Percentiles rank a stretch among this genome's conserved stretches.
Evolutionary conservation across 2,329 filamentous ascomycete species (phyloP).

Genomic region (Cladophialophora bantiana): DNA sequence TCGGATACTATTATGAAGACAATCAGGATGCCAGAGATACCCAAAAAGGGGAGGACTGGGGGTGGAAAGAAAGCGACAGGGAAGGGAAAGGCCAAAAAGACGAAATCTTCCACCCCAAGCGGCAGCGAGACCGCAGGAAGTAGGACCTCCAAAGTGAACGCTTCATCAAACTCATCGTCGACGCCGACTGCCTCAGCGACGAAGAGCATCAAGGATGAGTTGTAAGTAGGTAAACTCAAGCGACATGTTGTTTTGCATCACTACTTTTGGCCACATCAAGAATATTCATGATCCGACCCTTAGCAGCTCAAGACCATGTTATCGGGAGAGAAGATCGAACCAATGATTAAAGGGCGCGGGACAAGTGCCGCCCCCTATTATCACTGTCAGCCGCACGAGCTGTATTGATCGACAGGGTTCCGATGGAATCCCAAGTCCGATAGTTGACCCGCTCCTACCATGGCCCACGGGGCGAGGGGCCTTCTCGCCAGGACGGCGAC

Average conservation of each 20-base stretch:
- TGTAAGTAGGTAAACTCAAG: slow-evolving; percentile 15
- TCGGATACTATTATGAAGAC: slow-evolving; percentile 75
- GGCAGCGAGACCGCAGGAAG: slow-evolving; percentile 16
- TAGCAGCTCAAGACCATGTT: neutral
- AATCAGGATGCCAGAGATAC: slow-evolving; percentile 61
- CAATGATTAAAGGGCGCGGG: neutral
- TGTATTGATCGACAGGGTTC: neutral
- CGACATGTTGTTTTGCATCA: neutral
- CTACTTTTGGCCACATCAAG: neutral
- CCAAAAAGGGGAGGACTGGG: slow-evolving; percentile 43
- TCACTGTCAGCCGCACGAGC: neutral
- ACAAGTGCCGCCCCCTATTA: neutral
- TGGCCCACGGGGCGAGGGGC: neutral
- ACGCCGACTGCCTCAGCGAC: slow-evolving; percentile 27
- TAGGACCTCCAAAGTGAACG: slow-evolving; percentile 13
- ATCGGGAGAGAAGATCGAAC: neutral
- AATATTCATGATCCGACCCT: neutral
- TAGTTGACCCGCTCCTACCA: neutral
- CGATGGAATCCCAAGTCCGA: slow-evolving; percentile 2
- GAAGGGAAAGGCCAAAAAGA: slow-evolving; percentile 44
- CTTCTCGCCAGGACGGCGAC: neutral
- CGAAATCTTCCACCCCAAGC: slow-evolving; percentile 33
- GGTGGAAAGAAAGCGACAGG: slow-evolving; percentile 38
- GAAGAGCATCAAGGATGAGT: slow-evolving; percentile 44
- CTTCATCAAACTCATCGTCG: slow-evolving; percentile 10